Percentiles rank a stretch among this genome's conserved stretches.
phyloP scores from a whole-genome alignment of 2,329 filamentous ascomycete species.

The Aspergillus tamarii region DNA sequence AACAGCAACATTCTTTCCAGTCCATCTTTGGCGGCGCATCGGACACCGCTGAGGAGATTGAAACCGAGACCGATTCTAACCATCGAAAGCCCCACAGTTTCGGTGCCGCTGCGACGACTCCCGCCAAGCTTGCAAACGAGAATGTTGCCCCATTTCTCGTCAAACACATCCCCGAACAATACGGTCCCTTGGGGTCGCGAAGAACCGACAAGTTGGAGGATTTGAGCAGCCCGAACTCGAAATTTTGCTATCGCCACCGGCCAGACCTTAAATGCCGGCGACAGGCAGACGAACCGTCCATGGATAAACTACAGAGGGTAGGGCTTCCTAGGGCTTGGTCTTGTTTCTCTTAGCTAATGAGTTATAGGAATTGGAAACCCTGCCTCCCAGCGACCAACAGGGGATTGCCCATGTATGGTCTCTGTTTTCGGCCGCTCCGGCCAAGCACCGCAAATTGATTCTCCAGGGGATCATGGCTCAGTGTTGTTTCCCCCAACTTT shows the following conservation, averaged over 20 bases:
- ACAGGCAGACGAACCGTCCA: slow-evolving; percentile 91
- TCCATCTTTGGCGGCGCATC: slow-evolving; percentile 28
- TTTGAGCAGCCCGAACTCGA: slow-evolving; percentile 68
- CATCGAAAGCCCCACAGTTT: slow-evolving; percentile 29
- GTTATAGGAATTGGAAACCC: slow-evolving; percentile 73
- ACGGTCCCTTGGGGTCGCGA: slow-evolving; percentile 70
- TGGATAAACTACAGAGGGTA: slow-evolving; percentile 91
- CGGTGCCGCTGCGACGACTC: slow-evolving; percentile 44
- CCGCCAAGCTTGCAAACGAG: slow-evolving; percentile 69
- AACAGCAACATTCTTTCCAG: slow-evolving; percentile 14
- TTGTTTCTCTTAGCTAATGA: slow-evolving; percentile 9
- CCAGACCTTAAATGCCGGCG: slow-evolving; percentile 92
- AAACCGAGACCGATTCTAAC: slow-evolving; percentile 27
- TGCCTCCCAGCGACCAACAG: slow-evolving; percentile 85
- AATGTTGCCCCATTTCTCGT: slow-evolving; percentile 86
- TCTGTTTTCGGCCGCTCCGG: slow-evolving; percentile 90
- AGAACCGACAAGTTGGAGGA: slow-evolving; percentile 32
- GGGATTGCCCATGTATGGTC: slow-evolving; percentile 98
- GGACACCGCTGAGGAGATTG: slow-evolving; percentile 19
- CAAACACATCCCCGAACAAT: slow-evolving; percentile 86
- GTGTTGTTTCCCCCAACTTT: slow-evolving; percentile 96
- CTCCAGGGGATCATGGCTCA: slow-evolving; percentile 93
- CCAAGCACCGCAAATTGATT: slow-evolving; percentile 94
- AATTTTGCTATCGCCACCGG: slow-evolving; percentile 92
- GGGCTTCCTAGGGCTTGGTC: slow-evolving; percentile 33